A percentile compares a stretch with the other conserved stretches of the same genome.
phyloP scores from a whole-genome alignment of 2,329 filamentous ascomycete species.

The Colletotrichum ledebouriae region DNA sequence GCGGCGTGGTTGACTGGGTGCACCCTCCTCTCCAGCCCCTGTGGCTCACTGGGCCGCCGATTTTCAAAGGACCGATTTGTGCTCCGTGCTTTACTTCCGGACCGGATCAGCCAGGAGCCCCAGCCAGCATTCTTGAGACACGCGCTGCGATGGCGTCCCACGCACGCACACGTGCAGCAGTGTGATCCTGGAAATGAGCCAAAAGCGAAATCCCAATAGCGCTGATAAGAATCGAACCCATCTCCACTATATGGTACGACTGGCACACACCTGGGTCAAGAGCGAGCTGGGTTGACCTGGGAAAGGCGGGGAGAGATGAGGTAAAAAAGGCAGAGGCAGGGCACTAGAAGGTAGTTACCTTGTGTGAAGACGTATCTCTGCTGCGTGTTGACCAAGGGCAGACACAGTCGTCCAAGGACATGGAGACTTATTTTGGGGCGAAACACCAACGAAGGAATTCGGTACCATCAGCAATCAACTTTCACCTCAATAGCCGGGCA shows the following conservation, averaged over 20 bases:
- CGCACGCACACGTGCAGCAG: constrained; percentile 4
- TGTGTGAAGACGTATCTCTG: too few relatives aligned
- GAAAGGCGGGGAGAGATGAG: constrained; percentile 4
- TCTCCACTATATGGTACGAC: too few relatives aligned
- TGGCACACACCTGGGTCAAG: not conserved
- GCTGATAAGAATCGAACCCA: too few relatives aligned
- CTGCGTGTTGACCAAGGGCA: not conserved
- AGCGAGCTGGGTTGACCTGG: constrained; percentile 14
- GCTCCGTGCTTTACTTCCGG: constrained; percentile 29
- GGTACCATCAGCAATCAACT: not conserved
- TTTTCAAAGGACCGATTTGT: constrained; percentile 9
- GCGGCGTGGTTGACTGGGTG: constrained; percentile 33
- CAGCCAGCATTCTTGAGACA: constrained; percentile 37
- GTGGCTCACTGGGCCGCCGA: constrained; percentile 16
- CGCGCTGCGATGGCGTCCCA: constrained; percentile 36
- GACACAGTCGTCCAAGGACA: not conserved
- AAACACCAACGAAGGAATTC: constrained; percentile 24
- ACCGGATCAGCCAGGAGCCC: constrained; percentile 32
- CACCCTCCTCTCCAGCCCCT: constrained; percentile 34
- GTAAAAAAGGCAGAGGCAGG: not conserved
- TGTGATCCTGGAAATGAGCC: constrained; percentile 2
- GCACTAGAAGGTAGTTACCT: not conserved
- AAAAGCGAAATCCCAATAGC: too few relatives aligned
- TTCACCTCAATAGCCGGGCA: not conserved
- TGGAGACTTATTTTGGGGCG: not conserved